phyloP scores from a whole-genome alignment of 2,329 filamentous ascomycete species.

The Colletotrichum lini region DNA sequence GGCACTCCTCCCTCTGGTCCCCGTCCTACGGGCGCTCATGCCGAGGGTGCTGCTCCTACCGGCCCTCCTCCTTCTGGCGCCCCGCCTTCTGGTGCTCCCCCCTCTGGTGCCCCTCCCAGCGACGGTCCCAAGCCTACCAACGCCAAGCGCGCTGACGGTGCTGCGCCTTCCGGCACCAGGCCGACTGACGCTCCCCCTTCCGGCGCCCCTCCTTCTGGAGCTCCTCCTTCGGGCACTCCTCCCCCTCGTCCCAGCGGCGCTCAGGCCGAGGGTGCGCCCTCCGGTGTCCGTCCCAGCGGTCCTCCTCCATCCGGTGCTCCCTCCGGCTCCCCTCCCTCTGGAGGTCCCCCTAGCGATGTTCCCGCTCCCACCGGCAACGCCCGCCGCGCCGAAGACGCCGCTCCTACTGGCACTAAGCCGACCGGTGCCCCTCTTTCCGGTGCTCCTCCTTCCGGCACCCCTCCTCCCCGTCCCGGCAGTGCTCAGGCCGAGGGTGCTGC shows the following conservation, averaged over 20 bases:
- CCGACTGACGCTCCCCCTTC: constrained; percentile 8
- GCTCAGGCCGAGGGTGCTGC: not conserved
- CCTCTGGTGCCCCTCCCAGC: not conserved
- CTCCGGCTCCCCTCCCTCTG: constrained; percentile 16
- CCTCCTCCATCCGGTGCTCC: constrained; percentile 6
- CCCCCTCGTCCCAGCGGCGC: not conserved
- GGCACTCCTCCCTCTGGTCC: constrained; percentile 11
- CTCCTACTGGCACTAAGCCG: constrained; percentile 13
- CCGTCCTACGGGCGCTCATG: constrained; percentile 1
- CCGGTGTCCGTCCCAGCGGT: constrained; percentile 9
- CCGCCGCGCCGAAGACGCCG: constrained; percentile 2
- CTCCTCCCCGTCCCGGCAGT: not conserved
- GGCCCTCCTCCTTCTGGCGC: constrained; percentile 21
- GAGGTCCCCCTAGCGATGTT: not conserved
- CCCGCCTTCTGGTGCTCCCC: constrained; percentile 2
- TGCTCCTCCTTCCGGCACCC: constrained; percentile 19
- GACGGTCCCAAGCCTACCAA: not conserved
- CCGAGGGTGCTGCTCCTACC: constrained; percentile 4
- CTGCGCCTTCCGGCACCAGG: constrained; percentile 11
- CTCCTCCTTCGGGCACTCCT: constrained; percentile 21
- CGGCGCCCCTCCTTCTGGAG: constrained; percentile 14
- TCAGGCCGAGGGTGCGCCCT: not conserved
- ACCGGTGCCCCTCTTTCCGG: constrained; percentile 14
- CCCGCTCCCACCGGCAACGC: not conserved
- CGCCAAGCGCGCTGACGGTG: not conserved